phyloP scores from a whole-genome alignment of 192 early-diverging fungal species.

The Mortierella claussenii region DNA sequence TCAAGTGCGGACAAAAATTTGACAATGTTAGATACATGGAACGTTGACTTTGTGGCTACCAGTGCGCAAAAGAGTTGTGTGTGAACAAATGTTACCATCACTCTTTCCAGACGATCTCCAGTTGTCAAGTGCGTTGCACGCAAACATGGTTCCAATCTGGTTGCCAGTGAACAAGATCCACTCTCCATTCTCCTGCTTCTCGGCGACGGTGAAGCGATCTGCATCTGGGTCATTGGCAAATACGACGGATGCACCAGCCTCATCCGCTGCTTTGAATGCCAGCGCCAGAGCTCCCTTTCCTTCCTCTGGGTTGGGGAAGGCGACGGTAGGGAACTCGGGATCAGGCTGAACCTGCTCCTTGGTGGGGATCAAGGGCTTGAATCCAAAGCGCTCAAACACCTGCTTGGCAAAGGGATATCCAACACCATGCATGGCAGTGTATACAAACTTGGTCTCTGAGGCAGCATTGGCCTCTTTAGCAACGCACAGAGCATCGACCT shows the following conservation, averaged over 20 bases:
- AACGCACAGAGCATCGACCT: conserved; percentile 58
- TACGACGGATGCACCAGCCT: conserved; percentile 66
- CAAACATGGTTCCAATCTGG: conserved; percentile 88
- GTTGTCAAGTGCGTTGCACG: conserved; percentile 69
- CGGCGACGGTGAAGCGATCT: conserved; percentile 91
- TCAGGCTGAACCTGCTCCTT: conserved; percentile 81
- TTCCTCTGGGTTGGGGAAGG: conserved; percentile 90
- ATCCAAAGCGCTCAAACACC: conserved; percentile 74
- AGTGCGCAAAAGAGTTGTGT: too few species aligned
- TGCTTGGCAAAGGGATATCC: conserved; percentile 79
- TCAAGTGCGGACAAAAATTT: conserved; percentile 7
- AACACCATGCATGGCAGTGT: conserved; percentile 97
- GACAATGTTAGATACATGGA: neutral
- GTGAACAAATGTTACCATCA: conserved; percentile 32
- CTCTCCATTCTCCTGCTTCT: conserved; percentile 72
- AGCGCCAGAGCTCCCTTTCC: conserved; percentile 77
- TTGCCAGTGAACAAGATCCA: conserved; percentile 92
- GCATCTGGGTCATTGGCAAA: conserved; percentile 97
- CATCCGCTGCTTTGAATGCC: conserved; percentile 76
- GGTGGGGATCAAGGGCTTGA: conserved; percentile 72
- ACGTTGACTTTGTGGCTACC: conserved; percentile 8
- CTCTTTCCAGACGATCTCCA: conserved; percentile 60
- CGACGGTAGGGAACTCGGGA: conserved; percentile 92
- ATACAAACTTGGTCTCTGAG: conserved; percentile 74
- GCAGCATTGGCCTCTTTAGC: conserved; percentile 58